Percentiles rank a stretch among this genome's conserved stretches.
phyloP scores from a whole-genome alignment of 2,329 filamentous ascomycete genomes.

The Penicillium paneum region DNA sequence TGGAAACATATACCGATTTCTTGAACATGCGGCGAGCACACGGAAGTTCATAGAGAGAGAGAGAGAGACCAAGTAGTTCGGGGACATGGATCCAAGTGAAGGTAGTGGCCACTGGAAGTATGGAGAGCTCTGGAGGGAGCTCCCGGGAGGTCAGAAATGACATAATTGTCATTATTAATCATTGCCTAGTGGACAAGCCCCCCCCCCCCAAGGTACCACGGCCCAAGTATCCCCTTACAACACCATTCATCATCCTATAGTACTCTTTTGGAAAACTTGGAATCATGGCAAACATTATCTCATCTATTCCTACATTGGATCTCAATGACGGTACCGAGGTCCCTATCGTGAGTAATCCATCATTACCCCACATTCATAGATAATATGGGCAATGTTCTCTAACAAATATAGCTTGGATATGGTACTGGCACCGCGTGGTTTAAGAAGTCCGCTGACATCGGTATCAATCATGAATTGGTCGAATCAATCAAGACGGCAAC shows the following conservation, averaged over 20 bases:
- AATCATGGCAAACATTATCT: conserved; percentile 8
- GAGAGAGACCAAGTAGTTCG: background rate
- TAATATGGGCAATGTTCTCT: background rate
- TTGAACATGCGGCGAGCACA: conserved; percentile 3
- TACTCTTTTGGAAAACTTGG: background rate
- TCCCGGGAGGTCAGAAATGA: conserved; percentile 6
- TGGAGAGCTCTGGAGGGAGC: background rate
- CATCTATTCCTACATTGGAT: conserved; percentile 46
- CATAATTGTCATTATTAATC: conserved; percentile 23
- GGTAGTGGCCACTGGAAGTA: background rate
- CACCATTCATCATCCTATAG: background rate
- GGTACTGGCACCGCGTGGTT: conserved; percentile 64
- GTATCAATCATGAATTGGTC: conserved; percentile 54
- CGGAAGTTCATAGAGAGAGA: conserved; percentile 6
- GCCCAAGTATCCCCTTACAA: background rate
- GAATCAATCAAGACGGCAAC: conserved; percentile 58
- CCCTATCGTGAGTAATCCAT: conserved; percentile 48
- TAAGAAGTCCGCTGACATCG: conserved; percentile 49
- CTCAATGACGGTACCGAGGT: conserved; percentile 57
- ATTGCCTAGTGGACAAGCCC: background rate
- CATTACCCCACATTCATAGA: background rate
- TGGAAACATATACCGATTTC: conserved; percentile 27
- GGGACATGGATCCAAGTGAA: background rate
- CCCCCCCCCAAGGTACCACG: too few species aligned
- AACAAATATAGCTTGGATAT: conserved; percentile 52